These are phyloP conservation scores for Pythium rhizo-oryzae DNA, from an alignment of 352 stramenopile species.

Conservation along the genomic window DNA sequence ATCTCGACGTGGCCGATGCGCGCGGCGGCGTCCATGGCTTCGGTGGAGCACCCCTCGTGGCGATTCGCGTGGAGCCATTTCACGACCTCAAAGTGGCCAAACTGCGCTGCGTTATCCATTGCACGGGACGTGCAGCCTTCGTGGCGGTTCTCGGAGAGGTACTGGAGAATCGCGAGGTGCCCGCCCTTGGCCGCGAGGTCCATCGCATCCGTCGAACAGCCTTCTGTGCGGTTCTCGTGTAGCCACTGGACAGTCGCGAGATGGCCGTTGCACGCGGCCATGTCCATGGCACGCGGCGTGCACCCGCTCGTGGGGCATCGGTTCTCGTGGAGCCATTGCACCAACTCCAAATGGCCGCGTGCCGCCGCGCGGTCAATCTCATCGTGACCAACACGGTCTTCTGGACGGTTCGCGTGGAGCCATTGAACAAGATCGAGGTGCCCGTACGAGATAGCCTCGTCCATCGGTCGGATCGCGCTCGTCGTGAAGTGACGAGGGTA, in stretches of 20 bases:
- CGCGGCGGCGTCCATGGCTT: conserved; percentile 26
- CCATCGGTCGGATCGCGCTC: conserved; percentile 50
- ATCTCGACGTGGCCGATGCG: conserved; percentile 22
- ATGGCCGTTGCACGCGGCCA: conserved; percentile 29
- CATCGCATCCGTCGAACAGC: conserved; percentile 32
- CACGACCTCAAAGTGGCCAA: conserved; percentile 27
- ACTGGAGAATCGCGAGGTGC: conserved; percentile 24
- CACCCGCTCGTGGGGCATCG: conserved; percentile 8
- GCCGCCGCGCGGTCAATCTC: conserved; percentile 32
- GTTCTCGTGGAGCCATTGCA: conserved; percentile 33
- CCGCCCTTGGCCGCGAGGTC: conserved; percentile 28
- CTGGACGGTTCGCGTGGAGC: conserved; percentile 17
- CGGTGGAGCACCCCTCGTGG: conserved; percentile 24
- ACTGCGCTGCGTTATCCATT: conserved; percentile 30
- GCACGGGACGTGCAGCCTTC: conserved; percentile 31
- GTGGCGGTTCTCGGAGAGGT: conserved; percentile 16
- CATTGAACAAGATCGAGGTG: conserved; percentile 43
- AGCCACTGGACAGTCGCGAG: conserved; percentile 18
- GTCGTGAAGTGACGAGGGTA: conserved; percentile 42
- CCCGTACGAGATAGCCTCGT: conserved; percentile 47
- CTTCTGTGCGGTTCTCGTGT: conserved; percentile 21
- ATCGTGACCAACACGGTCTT: conserved; percentile 8
- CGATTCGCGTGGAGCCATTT: conserved; percentile 29
- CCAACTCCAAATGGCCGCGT: conserved; percentile 28
- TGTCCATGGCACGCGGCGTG: conserved; percentile 23